These are phyloP conservation scores for Ogataea glucozyma DNA, from an alignment of 805 yeast species.

Conservation along the genomic window DNA sequence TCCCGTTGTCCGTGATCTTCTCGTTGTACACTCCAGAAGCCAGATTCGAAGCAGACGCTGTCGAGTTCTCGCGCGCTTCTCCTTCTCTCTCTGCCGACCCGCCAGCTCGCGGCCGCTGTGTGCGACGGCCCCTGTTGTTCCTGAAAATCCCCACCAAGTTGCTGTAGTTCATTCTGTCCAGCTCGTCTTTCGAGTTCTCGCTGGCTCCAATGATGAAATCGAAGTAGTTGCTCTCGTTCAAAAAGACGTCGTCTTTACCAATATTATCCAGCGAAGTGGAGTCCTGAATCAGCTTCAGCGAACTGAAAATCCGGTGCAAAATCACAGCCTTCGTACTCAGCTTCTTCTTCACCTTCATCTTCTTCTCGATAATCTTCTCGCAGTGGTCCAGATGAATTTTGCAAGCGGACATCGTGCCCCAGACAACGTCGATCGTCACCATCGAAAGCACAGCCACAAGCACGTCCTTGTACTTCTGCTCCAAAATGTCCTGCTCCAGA, in stretches of 20 bases:
- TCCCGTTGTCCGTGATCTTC: conserved; percentile 46
- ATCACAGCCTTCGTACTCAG: conserved; percentile 75
- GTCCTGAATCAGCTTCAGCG: conserved; percentile 73
- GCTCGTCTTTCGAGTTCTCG: conserved; percentile 27
- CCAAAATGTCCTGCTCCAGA: conserved; percentile 49
- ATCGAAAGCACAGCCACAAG: conserved; percentile 79
- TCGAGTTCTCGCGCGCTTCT: no score
- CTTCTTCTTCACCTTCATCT: conserved; percentile 64
- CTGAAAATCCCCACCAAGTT: conserved; percentile 30
- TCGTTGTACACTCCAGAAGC: conserved; percentile 45
- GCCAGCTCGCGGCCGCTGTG: no score
- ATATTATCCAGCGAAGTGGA: conserved; percentile 56
- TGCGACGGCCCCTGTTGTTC: conserved; percentile 20
- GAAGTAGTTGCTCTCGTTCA: conserved; percentile 37
- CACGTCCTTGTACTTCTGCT: conserved; percentile 79
- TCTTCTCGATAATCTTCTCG: conserved; percentile 68
- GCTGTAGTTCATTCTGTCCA: conserved; percentile 25
- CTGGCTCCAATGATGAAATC: conserved; percentile 35
- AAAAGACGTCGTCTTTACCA: conserved; percentile 35
- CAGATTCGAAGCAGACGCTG: no score
- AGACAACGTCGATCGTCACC: conserved; percentile 85
- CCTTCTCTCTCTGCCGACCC: no score
- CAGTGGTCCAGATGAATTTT: conserved; percentile 73
- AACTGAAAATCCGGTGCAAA: conserved; percentile 75
- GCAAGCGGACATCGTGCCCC: conserved; percentile 91